Base-by-base conservation (phyloP, 2,329 filamentous ascomycete species). In the Ceratocystis cubensis region DNA sequence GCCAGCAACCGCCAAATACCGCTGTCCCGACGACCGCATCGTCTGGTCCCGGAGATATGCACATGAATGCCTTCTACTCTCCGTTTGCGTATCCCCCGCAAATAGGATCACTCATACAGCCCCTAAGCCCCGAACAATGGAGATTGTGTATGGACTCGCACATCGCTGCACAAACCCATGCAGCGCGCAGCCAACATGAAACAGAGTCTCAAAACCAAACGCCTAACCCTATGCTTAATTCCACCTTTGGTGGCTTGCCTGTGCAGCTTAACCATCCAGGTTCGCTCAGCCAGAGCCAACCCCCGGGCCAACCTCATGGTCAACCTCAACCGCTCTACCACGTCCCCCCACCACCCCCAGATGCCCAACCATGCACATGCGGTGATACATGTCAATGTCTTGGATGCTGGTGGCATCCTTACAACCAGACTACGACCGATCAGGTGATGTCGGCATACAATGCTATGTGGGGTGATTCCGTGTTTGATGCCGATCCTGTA, bases 351-450 rank as follows among this genome's bases (percentile, higher is more conserved):
- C 70, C 48, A 72, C 72, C 48, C 72, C 72, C 74, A 70, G 77
- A 74, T 22, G 75, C 72, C 65, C 76, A 76, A 59, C 76, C 74
- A 65, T 89, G 87, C 71, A 78, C 78, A 61, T 89, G 87, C 71
- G 87, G 87, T 22, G 82, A 86, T 65, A 77, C 77, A 33, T 89
- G 87, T 70, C 80, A 85, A 70, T 89, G 87, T 71, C 76, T 88
- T 45, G 86, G 85, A 10, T 89, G 87, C 72, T 79, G 84, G 4
- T 83, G 82, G 1, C 86, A 88, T 72, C 84, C 86, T 13, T 87
- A 85, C 71, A 88, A 88, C 70, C 78, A 83, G 6, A 82, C 84
- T 25, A 88, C 82, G 63, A 80, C 78, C 69, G 78, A 76, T 63
- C 79, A 79, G 67, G 77, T 85, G 2, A 76, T 79, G 64, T 81